phyloP scores from a whole-genome alignment of 371 early-diverging fungal genomes.

The Smittium culicis region DNA sequence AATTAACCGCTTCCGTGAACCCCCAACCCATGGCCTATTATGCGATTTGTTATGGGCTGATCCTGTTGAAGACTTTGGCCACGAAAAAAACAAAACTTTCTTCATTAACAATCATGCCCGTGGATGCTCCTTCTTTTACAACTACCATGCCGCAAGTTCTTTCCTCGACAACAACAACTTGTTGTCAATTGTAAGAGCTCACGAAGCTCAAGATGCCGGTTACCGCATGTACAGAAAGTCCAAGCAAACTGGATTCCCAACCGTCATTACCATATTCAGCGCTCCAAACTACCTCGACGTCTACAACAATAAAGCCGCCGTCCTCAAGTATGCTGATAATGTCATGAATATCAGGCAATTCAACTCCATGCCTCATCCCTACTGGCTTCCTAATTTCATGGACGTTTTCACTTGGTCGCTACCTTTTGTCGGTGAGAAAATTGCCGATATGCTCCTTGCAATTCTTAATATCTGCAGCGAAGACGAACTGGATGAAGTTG shows the following conservation, averaged over 20 bases:
- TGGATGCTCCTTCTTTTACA: constrained; percentile 84
- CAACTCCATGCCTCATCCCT: constrained; percentile 82
- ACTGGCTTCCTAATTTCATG: constrained; percentile 90
- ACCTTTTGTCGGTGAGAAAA: constrained; percentile 97
- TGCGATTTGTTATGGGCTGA: constrained; percentile 98
- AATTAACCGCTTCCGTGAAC: constrained; percentile 89
- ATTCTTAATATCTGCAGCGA: constrained; percentile 59
- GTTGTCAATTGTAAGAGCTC: constrained; percentile 87
- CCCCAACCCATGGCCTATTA: constrained; percentile 88
- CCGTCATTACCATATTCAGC: constrained; percentile 93
- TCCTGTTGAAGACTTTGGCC: constrained; percentile 90
- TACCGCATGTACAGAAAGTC: constrained; percentile 88
- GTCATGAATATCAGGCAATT: constrained; percentile 93
- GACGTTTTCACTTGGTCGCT: constrained; percentile 85
- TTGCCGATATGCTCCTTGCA: constrained; percentile 86
- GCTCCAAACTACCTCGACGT: constrained; percentile 96
- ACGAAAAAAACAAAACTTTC: constrained; percentile 60
- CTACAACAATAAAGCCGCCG: constrained; percentile 96
- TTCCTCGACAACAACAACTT: constrained; percentile 89
- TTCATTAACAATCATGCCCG: constrained; percentile 84
- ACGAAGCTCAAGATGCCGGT: constrained; percentile 96
- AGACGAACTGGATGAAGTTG: constrained; percentile 25
- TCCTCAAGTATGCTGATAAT: constrained; percentile 90
- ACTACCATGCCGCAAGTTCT: constrained; percentile 76
- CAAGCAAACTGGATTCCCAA: constrained; percentile 81